Evolutionary conservation across 805 yeast genomes (phyloP), one percentile per base, ranked within the genome.

Genomic region (Schwanniomyces polymorphus): DNA sequence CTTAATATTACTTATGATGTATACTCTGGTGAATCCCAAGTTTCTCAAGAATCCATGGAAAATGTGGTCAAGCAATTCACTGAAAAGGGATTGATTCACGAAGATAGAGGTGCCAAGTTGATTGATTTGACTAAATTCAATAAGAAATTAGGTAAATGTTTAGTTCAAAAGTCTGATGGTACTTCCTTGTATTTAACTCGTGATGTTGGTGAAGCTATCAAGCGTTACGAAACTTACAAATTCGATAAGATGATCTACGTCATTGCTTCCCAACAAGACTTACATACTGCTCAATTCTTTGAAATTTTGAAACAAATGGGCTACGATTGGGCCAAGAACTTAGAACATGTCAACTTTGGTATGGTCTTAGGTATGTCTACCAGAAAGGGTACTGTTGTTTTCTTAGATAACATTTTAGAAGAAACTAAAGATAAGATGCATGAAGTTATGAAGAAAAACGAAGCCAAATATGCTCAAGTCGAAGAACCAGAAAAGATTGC

Each of bases 361-460:
- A 87, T 94, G 96, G 99, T 94, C 43, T 87, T 82, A 63, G 99
- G 99, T 59, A 94, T 94, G 99, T 87, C 96, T 25, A 94, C 99
- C 49, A 85, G 99, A 76, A 88, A 85, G 71, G 99, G 99, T 57
- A 94, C 97, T 29, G 99, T 94, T 52, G 98, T 94, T n/a, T 94
- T 94, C 79, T 79, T 94, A 61, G 97, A 94, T 70, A 86, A 82
- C 61, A 94, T 94, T 58, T 77, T 94, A 58, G 94, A 92, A 71
- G 97, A 90, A 69, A 91, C 97, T 49, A 88, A 88, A 72, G 89
- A 87, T 46, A 82, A 88, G 61, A 94, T 94, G 97, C 96, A 91
- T 64, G 94, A 89, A 58, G 97, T 94, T 47, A 94, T 94, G 98
- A 83, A 86, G 72, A 84, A 84, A 73, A 94, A 92, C 69, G 90